Evolutionary conservation across 2,329 filamentous ascomycete species (phyloP).

Genomic region (Lizonia empirigonia): DNA sequence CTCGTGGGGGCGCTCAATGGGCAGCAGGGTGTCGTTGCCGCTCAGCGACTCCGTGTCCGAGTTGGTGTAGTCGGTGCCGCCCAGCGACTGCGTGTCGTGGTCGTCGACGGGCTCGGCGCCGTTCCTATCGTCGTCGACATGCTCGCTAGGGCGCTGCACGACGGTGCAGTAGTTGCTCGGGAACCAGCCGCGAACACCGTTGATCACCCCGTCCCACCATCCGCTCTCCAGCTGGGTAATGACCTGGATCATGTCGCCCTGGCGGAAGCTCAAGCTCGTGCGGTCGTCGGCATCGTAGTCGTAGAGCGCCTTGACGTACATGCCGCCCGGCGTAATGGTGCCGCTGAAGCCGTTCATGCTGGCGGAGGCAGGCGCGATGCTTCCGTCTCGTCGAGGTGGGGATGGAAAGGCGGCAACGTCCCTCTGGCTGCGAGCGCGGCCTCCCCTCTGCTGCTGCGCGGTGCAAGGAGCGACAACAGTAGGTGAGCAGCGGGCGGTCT

Average conservation of each 20-base stretch:
- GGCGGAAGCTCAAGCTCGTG: conserved; percentile 94
- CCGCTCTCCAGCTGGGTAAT: conserved; percentile 97
- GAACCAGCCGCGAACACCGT: conserved; percentile 96
- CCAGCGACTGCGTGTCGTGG: conserved; percentile 54
- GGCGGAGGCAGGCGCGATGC: conserved; percentile 19
- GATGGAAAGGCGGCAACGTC: conserved; percentile 16
- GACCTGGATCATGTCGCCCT: conserved; percentile 97
- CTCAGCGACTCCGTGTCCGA: conserved; percentile 55
- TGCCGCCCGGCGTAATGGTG: conserved; percentile 58
- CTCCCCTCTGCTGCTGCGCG: conserved; percentile 26
- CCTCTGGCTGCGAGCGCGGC: conserved; percentile 16
- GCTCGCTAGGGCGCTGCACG: conserved; percentile 76
- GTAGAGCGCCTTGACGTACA: conserved; percentile 95
- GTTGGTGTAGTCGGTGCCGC: conserved; percentile 46
- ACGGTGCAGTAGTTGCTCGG: conserved; percentile 98
- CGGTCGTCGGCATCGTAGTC: conserved; percentile 95
- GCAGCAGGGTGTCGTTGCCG: conserved; percentile 54
- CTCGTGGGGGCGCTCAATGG: conserved; percentile 68
- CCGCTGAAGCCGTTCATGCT: conserved; percentile 59
- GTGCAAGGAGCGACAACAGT: conserved; percentile 18
- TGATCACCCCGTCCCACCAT: conserved; percentile 99
- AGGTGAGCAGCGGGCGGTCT: conserved; percentile 22
- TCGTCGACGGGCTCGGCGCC: conserved; percentile 56
- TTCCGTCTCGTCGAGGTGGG: conserved; percentile 11
- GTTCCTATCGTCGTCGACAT: conserved; percentile 66